Conservation (phyloP, 192 early-diverging fungal species). For the Linnemannia exigua region DNA sequence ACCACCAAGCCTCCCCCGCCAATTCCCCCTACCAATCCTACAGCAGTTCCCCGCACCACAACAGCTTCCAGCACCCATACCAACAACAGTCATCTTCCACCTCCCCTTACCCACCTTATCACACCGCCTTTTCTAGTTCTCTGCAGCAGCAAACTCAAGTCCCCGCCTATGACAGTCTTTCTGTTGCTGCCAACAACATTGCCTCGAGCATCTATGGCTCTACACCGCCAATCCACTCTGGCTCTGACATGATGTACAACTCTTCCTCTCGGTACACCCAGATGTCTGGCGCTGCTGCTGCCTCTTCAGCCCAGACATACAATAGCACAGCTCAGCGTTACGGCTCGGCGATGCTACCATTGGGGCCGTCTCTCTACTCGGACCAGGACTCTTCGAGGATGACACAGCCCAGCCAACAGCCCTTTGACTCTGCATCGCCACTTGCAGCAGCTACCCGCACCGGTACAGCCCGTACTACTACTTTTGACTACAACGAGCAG, state of each 20-base stretch:
- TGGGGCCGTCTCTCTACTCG: constrained; percentile 31
- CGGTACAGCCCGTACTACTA: background rate
- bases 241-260: constrained; percentile 24
- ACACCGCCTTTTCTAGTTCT: constrained; percentile 33
- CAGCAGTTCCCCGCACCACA: constrained; percentile 34
- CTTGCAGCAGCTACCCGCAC: background rate
- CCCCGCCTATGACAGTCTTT: constrained; percentile 30
- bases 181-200: constrained; percentile 16
- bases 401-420: constrained; percentile 6
- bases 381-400: constrained; percentile 16
- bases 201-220: constrained; percentile 24
- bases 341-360: constrained; percentile 15
- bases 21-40: constrained; percentile 49
- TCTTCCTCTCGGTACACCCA: constrained; percentile 19
- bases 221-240: constrained; percentile 13
- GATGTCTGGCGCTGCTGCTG: background rate
- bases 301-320: constrained; percentile 5
- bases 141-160: constrained; percentile 13
- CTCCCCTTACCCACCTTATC: constrained; percentile 26
- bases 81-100: constrained; percentile 32
- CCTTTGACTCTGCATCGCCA: constrained; percentile 15
- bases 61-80: constrained; percentile 32
- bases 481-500: constrained; percentile 33
- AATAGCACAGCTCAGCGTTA: constrained; percentile 12
- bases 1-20: constrained; percentile 28